These are phyloP conservation scores for Stevia rebaudiana DNA, from an alignment of 140 eudicot species.

Conservation along the genomic window DNA sequence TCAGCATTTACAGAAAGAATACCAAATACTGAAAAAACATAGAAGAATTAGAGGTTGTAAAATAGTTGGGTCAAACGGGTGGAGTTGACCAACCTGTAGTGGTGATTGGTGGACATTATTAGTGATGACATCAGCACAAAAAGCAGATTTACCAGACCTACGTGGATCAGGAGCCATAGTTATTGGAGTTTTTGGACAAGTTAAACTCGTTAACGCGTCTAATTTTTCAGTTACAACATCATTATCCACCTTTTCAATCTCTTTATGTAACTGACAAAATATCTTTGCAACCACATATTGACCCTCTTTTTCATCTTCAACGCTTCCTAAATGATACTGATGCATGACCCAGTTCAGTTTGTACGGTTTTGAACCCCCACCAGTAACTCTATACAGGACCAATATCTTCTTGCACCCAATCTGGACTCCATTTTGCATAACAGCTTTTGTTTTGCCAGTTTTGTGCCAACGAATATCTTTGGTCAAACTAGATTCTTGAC, in stretches of 20 bases:
- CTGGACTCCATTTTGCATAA: conserved; percentile 49
- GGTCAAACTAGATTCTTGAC: conserved; percentile 29
- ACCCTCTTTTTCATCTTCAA: conserved; percentile 79
- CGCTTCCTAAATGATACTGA: conserved; percentile 67
- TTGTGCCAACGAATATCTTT: conserved; percentile 80
- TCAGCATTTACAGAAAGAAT: conserved; percentile 17
- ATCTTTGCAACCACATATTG: conserved; percentile 73
- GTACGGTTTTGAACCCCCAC: conserved; percentile 43
- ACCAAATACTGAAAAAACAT: background rate
- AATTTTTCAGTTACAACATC: conserved; percentile 27
- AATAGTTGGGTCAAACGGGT: background rate
- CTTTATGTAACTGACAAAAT: conserved; percentile 59
- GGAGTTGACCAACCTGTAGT: conserved; percentile 40
- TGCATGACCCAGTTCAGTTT: conserved; percentile 84
- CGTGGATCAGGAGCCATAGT: conserved; percentile 58
- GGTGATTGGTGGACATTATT: conserved; percentile 21
- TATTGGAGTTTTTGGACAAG: conserved; percentile 69
- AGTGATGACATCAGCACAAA: conserved; percentile 30
- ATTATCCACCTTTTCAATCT: conserved; percentile 28
- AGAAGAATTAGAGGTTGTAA: conserved; percentile 2
- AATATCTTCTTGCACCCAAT: conserved; percentile 74
- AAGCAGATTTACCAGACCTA: conserved; percentile 43
- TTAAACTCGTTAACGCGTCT: conserved; percentile 24
- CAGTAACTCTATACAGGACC: conserved; percentile 53
- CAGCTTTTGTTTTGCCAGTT: conserved; percentile 70